phyloP scores from a whole-genome alignment of 1,284 basidiomycete genomes.

The Heterobasidion parviporum region DNA sequence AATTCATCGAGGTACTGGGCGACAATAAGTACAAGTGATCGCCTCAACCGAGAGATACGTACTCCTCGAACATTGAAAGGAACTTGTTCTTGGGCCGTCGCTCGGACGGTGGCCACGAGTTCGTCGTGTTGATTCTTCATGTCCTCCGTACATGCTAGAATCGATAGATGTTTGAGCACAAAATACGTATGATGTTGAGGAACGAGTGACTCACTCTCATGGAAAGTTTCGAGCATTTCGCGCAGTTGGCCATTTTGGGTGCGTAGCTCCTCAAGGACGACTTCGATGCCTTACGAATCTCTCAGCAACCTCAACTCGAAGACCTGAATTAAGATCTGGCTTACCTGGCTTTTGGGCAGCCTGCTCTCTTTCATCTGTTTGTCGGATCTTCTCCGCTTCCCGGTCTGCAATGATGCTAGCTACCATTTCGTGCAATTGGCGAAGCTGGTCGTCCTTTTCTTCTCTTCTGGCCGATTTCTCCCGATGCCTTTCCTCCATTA shows the following conservation, averaged over 20 bases:
- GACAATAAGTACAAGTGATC: constrained; percentile 3
- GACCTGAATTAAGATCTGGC: constrained; percentile 10
- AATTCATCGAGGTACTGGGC: constrained; percentile 69
- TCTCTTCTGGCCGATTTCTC: constrained; percentile 47
- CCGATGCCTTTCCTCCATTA: constrained; percentile 48
- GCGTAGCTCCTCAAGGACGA: constrained; percentile 42
- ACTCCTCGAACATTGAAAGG: constrained; percentile 73
- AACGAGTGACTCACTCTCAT: constrained; percentile 37
- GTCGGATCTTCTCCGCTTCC: constrained; percentile 35
- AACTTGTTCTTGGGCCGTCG: constrained; percentile 62
- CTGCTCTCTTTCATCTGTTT: constrained; percentile 40
- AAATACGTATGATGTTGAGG: not conserved
- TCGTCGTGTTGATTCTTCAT: constrained; percentile 52
- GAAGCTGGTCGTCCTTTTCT: constrained; percentile 43
- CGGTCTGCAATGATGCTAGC: constrained; percentile 45
- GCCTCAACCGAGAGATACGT: constrained; percentile 16
- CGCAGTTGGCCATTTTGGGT: constrained; percentile 45
- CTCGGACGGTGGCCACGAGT: constrained; percentile 50
- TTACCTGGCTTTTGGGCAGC: constrained; percentile 43
- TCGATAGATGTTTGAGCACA: constrained; percentile 1
- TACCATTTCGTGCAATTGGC: constrained; percentile 51
- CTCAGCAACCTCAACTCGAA: not conserved
- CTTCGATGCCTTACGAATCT: constrained; percentile 34
- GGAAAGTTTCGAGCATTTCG: constrained; percentile 39
- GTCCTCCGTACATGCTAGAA: constrained; percentile 57